Conservation (phyloP, 805 yeast genomes). For the Starmerella lactis-condensi region DNA sequence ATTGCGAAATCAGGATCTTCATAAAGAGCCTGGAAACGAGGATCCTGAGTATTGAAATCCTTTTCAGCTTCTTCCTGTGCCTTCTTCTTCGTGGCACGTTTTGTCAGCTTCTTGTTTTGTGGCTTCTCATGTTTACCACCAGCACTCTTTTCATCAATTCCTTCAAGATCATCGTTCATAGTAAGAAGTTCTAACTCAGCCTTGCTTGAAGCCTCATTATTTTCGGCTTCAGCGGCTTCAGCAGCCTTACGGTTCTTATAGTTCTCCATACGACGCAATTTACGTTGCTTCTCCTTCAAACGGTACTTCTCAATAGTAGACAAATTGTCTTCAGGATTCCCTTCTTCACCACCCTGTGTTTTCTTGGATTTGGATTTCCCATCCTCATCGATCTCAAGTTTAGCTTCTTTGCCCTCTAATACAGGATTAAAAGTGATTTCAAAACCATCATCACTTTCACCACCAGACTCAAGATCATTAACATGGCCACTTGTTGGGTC, state of each 20-base stretch:
- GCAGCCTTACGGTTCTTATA: conserved; percentile 40
- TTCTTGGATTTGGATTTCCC: neutral
- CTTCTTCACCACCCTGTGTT: conserved; percentile 13
- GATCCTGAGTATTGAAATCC: conserved; percentile 55
- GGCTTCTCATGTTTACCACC: conserved; percentile 29
- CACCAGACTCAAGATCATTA: conserved; percentile 23
- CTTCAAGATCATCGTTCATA: conserved; percentile 62
- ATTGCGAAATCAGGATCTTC: conserved; percentile 82
- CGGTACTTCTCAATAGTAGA: conserved; percentile 61
- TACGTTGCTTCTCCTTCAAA: conserved; percentile 84
- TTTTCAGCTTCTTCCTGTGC: conserved; percentile 31
- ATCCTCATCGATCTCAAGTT: conserved; percentile 15
- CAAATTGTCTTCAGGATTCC: conserved; percentile 34
- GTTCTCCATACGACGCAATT: conserved; percentile 64
- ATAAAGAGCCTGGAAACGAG: conserved; percentile 67
- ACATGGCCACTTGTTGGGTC: neutral
- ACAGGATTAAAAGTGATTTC: conserved; percentile 93
- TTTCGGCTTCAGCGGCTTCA: conserved; percentile 28
- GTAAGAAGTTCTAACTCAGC: conserved; percentile 61
- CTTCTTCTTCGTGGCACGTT: conserved; percentile 26
- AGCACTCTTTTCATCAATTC: conserved; percentile 28
- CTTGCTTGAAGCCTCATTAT: conserved; percentile 28
- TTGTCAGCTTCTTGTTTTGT: conserved; percentile 26
- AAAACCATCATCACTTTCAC: conserved; percentile 51
- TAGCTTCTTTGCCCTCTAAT: conserved; percentile 30